Evolutionary conservation across 495 filamentous ascomycete genomes (phyloP).

Genomic region (Chaetomium tenue): DNA sequence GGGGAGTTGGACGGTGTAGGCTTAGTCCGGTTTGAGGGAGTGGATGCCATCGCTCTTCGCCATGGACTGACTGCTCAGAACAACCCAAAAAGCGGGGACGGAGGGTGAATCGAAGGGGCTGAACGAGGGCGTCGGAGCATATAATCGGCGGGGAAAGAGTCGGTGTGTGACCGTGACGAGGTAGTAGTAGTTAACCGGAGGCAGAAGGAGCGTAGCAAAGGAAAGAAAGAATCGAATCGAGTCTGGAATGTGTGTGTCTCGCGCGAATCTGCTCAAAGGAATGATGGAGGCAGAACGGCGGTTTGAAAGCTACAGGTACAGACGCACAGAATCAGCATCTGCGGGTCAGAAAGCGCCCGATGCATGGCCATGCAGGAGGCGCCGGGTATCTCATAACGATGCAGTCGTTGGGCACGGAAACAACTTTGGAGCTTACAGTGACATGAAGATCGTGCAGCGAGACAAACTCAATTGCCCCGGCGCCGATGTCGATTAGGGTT

Average conservation of each 20-base stretch:
- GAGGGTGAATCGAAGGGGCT: constrained; percentile 12
- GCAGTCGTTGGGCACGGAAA: not conserved
- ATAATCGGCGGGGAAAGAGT: constrained; percentile 1
- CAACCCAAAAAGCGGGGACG: not conserved
- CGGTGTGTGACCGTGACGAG: constrained; percentile 10
- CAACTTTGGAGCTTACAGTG: constrained; percentile 31
- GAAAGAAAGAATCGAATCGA: constrained; percentile 5
- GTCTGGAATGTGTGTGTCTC: constrained; percentile 16
- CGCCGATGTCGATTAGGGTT: constrained; percentile 20
- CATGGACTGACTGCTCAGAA: constrained; percentile 42
- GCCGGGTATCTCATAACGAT: not conserved
- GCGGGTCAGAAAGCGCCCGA: constrained; percentile 18
- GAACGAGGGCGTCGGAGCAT: constrained; percentile 22
- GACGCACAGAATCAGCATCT: not conserved
- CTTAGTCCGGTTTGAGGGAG: constrained; percentile 64
- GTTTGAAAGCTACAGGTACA: constrained; percentile 16
- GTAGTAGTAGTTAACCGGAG: not conserved
- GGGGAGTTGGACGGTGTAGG: constrained; percentile 80
- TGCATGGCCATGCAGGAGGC: constrained; percentile 10
- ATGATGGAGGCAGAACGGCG: constrained; percentile 21
- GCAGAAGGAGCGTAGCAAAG: constrained; percentile 10
- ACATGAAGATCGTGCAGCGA: constrained; percentile 30
- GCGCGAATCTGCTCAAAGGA: constrained; percentile 19
- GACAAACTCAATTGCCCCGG: constrained; percentile 36
- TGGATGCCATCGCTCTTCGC: constrained; percentile 56